Evolutionary conservation across 2,329 filamentous ascomycete genomes (phyloP), one percentile per base, ranked within the genome.

Genomic region (Didymella arachidicola): DNA sequence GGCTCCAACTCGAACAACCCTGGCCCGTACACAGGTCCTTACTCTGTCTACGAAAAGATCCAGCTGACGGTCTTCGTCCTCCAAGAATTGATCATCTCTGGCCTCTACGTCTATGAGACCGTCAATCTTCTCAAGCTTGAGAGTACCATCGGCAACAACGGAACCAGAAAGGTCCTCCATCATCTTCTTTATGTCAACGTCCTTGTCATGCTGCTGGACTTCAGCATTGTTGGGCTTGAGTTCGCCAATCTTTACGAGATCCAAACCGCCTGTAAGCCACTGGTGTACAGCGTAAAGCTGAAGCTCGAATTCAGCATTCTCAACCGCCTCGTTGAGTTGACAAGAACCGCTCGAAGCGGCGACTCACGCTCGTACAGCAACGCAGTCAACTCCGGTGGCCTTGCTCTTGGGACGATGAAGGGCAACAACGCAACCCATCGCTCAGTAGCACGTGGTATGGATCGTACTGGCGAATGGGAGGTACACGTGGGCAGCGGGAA

Each of bases 251-350:
- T 61, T 10, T 67, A 59, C 53, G 62, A 66, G 32, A 59, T 71
- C 7, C 63, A 67, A 47, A 70, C 68, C 2, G 66, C 74, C 2
- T 70, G 73, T 53, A 79, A 79, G 51, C 70, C 66, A 4, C 73
- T 79, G 8, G 72, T 78, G 11, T 80, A 80, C 64, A 77, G 76
- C 59, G 63, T 79, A 60, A 80, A 80, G 64, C 73, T 83, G 32
- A 82, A 83, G 62, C 75, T 84, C n/a, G 84, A 86, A 66, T 80
- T 81, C 62, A 79, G 80, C 27, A 79, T 87, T 47, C 73, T 87
- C 29, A 78, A 83, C 41, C 66, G 62, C 27, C 60, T 69, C 19
- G 65, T 66, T 41, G 54, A 59, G 10, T 19, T 59, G 45, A 66
- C 61, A 1, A 55, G 53, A 32, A 64, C 54, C 36, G 59, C 63